These are phyloP conservation scores for Botrytis medusae DNA, from an alignment of 2,329 filamentous ascomycete species.

Conservation along the genomic window DNA sequence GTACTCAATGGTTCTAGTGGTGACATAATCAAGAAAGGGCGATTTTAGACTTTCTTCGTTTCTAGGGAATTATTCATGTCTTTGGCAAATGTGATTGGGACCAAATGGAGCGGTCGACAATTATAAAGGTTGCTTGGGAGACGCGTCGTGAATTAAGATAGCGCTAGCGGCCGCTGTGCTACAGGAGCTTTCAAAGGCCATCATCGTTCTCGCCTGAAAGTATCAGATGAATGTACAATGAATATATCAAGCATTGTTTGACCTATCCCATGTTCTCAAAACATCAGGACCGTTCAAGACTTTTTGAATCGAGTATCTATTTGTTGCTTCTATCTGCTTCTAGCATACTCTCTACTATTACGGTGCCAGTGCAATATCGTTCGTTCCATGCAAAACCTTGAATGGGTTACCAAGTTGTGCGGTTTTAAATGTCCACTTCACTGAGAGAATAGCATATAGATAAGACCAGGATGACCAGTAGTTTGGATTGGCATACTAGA, in stretches of 20 bases:
- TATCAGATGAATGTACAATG: neutral
- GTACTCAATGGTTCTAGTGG: conserved; percentile 13
- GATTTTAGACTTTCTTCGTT: neutral
- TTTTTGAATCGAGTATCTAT: neutral
- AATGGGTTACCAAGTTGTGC: neutral
- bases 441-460: neutral
- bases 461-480: neutral
- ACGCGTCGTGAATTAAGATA: conserved; percentile 15
- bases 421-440: neutral
- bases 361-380: neutral
- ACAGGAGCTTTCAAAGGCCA: neutral
- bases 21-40: conserved; percentile 3
- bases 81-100: neutral
- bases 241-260: neutral
- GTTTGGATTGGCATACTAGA: neutral
- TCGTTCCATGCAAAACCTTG: neutral
- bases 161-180: conserved; percentile 12
- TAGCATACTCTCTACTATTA: neutral
- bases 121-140: conserved; percentile 12
- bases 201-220: neutral
- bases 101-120: neutral
- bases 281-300: neutral
- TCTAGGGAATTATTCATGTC: conserved; percentile 3
- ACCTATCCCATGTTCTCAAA: neutral
- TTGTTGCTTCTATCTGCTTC: neutral